Base-by-base conservation (phyloP, 164 flowering plant genomes). In the Magnolia sinica region DNA sequence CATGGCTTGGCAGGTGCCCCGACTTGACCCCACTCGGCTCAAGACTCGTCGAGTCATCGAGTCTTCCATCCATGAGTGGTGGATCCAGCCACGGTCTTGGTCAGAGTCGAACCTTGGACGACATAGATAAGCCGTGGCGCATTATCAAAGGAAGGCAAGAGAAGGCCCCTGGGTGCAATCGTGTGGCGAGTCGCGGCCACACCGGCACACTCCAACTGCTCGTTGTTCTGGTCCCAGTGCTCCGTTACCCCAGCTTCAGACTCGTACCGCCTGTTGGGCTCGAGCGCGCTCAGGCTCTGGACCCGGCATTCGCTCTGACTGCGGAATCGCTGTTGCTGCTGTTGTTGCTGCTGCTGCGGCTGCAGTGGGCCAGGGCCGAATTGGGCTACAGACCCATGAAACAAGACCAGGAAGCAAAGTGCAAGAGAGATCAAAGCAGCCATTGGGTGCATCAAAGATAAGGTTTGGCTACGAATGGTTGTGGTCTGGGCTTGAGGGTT, bases 151-250 rank as follows among this genome's bases (percentile, higher is more conserved):
- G 78, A 66, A 2, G 92, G 95, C 83, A 88, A 73, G 71, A 80
- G 77, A 67, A 91, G 91, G 76, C 89, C 91, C 0, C 75, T 73
- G 63, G 84, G 87, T 8, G 82, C 76, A 29, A 90, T 85, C 63
- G 74, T 77, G 49, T 64, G 50, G 1, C 88, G 78, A 4, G 74
- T 49, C 22, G 82, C 77, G 3, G 88, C 79, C 18, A 87, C 88
- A 4, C 91, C 88, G 22, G 91, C 88, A 64, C 94, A 90, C 73
- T 75, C 78, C 77, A 90, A 78, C 78, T 88, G 84, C 27, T 85
- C 73, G 13, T 77, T 50, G 69, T 76, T 80, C 14, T 79, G 78
- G 71, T 90, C 85, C 89, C 89, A 89, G 11, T 76, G 29, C 84
- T 91, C 92, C 13, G 80, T 83, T 13, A 69, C 4, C 8, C 95